phyloP scores from a whole-genome alignment of 768 basidiomycete genomes.

The Lactarius pseudohatsudake region DNA sequence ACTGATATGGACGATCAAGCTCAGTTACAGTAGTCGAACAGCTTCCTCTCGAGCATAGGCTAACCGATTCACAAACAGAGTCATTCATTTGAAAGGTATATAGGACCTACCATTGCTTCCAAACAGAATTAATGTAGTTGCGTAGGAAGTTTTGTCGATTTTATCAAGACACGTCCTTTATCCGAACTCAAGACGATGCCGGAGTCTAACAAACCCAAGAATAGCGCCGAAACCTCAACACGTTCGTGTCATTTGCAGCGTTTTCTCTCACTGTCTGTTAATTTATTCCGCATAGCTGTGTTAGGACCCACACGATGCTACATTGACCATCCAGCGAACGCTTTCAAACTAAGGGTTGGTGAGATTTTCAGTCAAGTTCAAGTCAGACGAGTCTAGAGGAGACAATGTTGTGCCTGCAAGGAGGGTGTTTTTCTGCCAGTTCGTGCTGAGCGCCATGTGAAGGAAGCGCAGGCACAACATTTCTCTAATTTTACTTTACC shows the following conservation, averaged over 20 bases:
- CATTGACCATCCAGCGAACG: background rate
- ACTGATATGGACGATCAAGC: background rate
- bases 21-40: background rate
- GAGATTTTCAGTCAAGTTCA: background rate
- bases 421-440: background rate
- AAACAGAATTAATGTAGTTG: background rate
- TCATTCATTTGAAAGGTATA: background rate
- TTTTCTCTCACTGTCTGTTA: background rate
- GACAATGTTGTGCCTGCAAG: background rate
- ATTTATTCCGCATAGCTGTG: background rate
- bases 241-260: background rate
- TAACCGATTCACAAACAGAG: background rate
- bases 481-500: too few relatives aligned
- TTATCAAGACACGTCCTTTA: background rate
- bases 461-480: too few relatives aligned
- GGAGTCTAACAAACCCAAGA: background rate
- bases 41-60: background rate
- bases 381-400: background rate
- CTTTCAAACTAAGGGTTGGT: background rate
- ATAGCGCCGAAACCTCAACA: background rate
- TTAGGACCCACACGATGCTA: background rate
- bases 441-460: background rate
- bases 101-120: background rate
- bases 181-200: background rate
- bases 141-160: background rate